Percentiles rank a stretch among this genome's conserved stretches.
Conservation (phyloP, 2,329 filamentous ascomycete genomes). For the Aspergillus sp. region DNA sequence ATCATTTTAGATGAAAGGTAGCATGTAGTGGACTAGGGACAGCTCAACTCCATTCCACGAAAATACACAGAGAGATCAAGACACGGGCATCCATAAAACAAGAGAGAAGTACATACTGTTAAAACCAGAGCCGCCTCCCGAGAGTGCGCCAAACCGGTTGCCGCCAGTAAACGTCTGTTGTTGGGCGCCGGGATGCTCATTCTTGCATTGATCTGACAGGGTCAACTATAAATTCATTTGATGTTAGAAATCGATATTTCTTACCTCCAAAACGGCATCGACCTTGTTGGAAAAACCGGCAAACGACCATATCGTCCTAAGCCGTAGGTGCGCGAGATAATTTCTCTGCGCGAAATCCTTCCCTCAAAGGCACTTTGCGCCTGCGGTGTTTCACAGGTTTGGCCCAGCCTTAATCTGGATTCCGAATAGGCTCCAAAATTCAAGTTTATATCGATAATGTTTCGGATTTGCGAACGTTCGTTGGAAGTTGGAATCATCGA, state of each 20-base stretch:
- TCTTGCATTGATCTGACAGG: constrained; percentile 55
- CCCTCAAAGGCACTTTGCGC: not conserved
- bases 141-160: constrained; percentile 61
- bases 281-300: constrained; percentile 65
- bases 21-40: not conserved
- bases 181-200: constrained; percentile 54
- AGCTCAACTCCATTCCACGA: not conserved
- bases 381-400: not conserved
- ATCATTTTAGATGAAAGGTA: not conserved
- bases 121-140: constrained; percentile 34
- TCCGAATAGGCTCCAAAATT: not conserved
- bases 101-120: constrained; percentile 35
- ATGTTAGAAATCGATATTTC: constrained; percentile 15
- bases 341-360: not conserved
- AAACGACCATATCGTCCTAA: constrained; percentile 49
- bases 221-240: not conserved
- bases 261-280: constrained; percentile 65
- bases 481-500: not conserved
- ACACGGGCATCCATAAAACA: not conserved
- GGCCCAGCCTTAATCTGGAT: not conserved
- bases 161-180: constrained; percentile 38
- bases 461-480: not conserved
- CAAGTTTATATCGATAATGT: not conserved
- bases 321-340: not conserved
- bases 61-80: not conserved